Percentiles rank a stretch among this genome's conserved stretches.
These are phyloP conservation scores for Phytophthora meadii DNA, from an alignment of 352 stramenopile genomes.

Conservation along the genomic window DNA sequence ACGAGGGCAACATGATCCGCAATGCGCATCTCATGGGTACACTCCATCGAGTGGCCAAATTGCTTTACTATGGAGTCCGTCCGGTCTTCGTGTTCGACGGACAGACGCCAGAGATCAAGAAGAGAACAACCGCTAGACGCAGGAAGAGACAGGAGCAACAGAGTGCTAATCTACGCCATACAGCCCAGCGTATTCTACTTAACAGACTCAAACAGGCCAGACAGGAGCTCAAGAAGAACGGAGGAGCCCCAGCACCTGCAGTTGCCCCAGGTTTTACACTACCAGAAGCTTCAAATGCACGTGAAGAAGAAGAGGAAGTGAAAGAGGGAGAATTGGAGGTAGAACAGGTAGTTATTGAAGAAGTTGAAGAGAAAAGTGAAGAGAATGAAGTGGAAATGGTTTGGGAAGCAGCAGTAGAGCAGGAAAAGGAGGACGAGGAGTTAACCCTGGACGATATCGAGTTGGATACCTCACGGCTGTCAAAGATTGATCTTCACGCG, in stretches of 20 bases:
- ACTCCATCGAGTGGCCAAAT: conserved; percentile 93
- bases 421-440: conserved; percentile 35
- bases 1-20: conserved; percentile 89
- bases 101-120: conserved; percentile 81
- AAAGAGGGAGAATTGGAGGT: not conserved
- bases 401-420: conserved; percentile 31
- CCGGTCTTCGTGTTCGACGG: conserved; percentile 99
- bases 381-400: conserved; percentile 20
- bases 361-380: conserved; percentile 16
- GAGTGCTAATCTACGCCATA: conserved; percentile 88
- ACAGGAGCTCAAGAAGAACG: conserved; percentile 72
- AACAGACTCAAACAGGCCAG: conserved; percentile 82
- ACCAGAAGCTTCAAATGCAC: conserved; percentile 26
- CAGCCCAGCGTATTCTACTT: conserved; percentile 95
- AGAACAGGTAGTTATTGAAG: conserved; percentile 7
- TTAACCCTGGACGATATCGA: conserved; percentile 72
- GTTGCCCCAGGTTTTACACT: conserved; percentile 69
- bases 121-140: conserved; percentile 74
- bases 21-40: conserved; percentile 92
- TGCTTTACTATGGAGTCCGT: conserved; percentile 96
- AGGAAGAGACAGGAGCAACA: conserved; percentile 75
- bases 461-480: conserved; percentile 60
- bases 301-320: conserved; percentile 5
- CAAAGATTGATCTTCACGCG: conserved; percentile 82
- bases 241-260: conserved; percentile 42